Evolutionary conservation across 352 stramenopile species (phyloP), one percentile per base, ranked within the genome.

Genomic region (Globisporangium heterothallicum): DNA sequence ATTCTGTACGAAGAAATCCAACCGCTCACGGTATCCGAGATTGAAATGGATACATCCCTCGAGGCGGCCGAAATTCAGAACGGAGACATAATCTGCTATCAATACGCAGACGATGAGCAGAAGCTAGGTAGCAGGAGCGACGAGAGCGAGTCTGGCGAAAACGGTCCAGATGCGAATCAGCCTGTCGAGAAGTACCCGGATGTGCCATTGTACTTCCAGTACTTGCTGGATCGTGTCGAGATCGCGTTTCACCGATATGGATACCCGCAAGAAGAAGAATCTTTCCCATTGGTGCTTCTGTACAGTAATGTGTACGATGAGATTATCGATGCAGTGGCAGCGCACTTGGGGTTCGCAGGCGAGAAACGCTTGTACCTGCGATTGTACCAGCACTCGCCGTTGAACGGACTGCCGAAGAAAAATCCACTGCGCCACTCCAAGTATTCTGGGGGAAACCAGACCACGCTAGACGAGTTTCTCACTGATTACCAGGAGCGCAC

Each of bases 61-160:
- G 52, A 61, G 10, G 56, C 49, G 0, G 63, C 69, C 1, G 84
- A 93, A 35, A 87, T 95, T 55, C 84, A 95, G 49, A 57, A 81
- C 42, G 84, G 84, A 6, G 84, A 95, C 49, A 95, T 95, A 13
- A 69, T 95, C 45, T 91, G 83, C 55, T 92, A 79, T 43, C 82
- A 93, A 52, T 78, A 66, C 16, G 66, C 62, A 27, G 64, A 83
- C 5, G 67, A 75, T 18, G 62, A 72, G 22, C 54, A 54, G 19
- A 19, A 53, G 3, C 34, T 48, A 68, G 9, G 44, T 34, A 42
- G 53, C 59, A 36, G 18, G 21, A 60, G 67, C 9, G 58, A 72
- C 12, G 58, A 77, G 9, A 53, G 45, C 1, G 66, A 71, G 35
- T 40, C 30, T 16, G 19, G 26, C 13, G 30, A 16, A 8, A 22